These are phyloP conservation scores for Mycosphaerella sp. DNA, from an alignment of 2,329 filamentous ascomycete species.

Conservation along the genomic window DNA sequence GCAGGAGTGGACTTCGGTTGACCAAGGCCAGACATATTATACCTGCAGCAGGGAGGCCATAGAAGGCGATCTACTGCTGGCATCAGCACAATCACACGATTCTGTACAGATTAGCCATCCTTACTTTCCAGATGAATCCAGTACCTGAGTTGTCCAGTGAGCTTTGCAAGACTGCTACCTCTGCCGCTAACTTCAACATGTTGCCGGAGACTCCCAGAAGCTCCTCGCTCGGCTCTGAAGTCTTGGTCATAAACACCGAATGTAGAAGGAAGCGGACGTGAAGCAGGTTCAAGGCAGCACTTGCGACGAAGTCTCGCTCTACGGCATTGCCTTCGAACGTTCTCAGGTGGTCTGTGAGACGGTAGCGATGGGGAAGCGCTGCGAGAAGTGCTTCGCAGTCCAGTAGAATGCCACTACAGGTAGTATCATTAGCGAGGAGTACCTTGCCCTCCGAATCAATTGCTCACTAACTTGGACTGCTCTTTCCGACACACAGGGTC, in stretches of 20 bases:
- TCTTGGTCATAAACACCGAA: constrained; percentile 21
- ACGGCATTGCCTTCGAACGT: constrained; percentile 12
- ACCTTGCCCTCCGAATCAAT: too few relatives aligned
- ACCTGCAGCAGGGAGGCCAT: constrained; percentile 34
- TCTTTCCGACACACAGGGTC: constrained; percentile 10
- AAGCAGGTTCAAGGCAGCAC: constrained; percentile 31
- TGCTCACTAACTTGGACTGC: constrained; percentile 7
- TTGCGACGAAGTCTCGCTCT: constrained; percentile 32
- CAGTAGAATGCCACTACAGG: neutral
- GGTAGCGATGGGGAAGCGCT: constrained; percentile 26
- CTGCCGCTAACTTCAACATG: constrained; percentile 30
- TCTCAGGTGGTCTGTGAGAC: constrained; percentile 9
- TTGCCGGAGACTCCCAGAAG: constrained; percentile 26
- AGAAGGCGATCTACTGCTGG: constrained; percentile 29
- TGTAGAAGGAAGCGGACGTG: constrained; percentile 32
- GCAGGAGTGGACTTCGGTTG: constrained; percentile 10
- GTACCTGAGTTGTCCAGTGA: constrained; percentile 33
- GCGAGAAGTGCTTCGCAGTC: constrained; percentile 24
- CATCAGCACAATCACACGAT: neutral
- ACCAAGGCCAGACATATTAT: constrained; percentile 31
- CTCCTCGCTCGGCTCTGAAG: constrained; percentile 23
- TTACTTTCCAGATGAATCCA: constrained; percentile 32
- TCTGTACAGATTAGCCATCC: constrained; percentile 10
- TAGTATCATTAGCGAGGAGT: neutral
- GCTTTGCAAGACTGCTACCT: constrained; percentile 30